Evolutionary conservation across 1,139 yeast species (phyloP), one percentile per base, ranked within the genome.

Genomic region (Debaryomyces udenii): DNA sequence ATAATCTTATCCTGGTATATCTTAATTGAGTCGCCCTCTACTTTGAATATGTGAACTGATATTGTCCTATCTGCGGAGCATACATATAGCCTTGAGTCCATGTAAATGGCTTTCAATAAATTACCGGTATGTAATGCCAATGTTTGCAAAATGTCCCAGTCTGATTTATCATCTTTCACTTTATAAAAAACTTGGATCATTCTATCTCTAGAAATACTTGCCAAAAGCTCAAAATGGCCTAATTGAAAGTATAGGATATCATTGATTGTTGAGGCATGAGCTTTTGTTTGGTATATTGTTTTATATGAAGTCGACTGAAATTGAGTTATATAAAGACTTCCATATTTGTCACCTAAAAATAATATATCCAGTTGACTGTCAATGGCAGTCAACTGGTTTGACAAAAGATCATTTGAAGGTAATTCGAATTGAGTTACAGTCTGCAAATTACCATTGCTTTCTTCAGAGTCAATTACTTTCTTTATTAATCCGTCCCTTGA

Each of bases 31-130:
- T 49, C 53, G 0, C 49, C 53, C 7, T 50, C 57, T 6, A 52
- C 53, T 2, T 49, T 45, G 14, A 79, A 51, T 33, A 59, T 62
- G 55, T 82, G 86, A 3, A 81, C 59, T 0, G 83, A 74, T 0
- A 81, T 55, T 0, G 83, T 76, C 46, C 87, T 59, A 53, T 83
- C 88, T 1, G 80, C 66, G 0, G 88, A 81, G 38, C 83, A 71
- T 0, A 80, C 81, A 42, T 67, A 71, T 1, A 83, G 53, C 34
- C 59, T 61, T 2, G 56, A 54, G 3, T 68, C 57, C 22, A 54
- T 49, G 33, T 65, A 58, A 7, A 54, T 47, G 2, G 78, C 56
- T 26, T 70, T 66, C 6, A 73, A 43, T 10, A 82, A 57, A 49
- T 78, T 80, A 0, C 82, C 86, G 40, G 76, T 78, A 51, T 83